These are phyloP conservation scores for Fusarium pseudocircinatum DNA, from an alignment of 2,329 filamentous ascomycete species.

Conservation along the genomic window DNA sequence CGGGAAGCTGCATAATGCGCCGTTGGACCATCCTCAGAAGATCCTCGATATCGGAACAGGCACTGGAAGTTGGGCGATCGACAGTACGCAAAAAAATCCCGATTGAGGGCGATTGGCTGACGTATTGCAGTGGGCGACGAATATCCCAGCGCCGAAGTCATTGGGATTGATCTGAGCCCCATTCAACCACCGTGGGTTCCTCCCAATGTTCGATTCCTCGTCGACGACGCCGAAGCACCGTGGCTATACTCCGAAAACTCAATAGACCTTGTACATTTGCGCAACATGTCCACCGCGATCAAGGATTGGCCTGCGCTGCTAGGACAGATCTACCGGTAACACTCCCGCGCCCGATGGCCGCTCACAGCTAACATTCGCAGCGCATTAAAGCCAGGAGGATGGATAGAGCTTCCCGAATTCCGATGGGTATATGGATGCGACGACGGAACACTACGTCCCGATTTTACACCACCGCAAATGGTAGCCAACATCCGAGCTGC, in stretches of 20 bases:
- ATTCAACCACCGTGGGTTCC: slow-evolving; percentile 54
- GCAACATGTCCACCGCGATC: slow-evolving; percentile 50
- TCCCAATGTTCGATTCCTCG: slow-evolving; percentile 52
- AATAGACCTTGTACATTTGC: slow-evolving; percentile 45
- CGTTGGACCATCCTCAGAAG: slow-evolving; percentile 49
- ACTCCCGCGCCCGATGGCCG: neutral
- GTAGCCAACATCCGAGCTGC: slow-evolving; percentile 44
- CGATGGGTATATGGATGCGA: slow-evolving; percentile 43
- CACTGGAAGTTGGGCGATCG: slow-evolving; percentile 56
- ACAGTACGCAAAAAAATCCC: slow-evolving; percentile 35
- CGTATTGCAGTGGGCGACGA: slow-evolving; percentile 46
- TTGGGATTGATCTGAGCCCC: slow-evolving; percentile 52
- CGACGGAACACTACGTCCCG: slow-evolving; percentile 41
- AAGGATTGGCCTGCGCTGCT: slow-evolving; percentile 37
- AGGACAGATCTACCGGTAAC: slow-evolving; percentile 34
- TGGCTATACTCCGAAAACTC: slow-evolving; percentile 41
- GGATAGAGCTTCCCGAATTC: slow-evolving; percentile 55
- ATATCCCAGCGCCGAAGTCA: slow-evolving; percentile 51
- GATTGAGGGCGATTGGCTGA: neutral
- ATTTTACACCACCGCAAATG: slow-evolving; percentile 43
- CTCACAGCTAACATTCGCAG: slow-evolving; percentile 8
- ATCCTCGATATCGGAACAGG: slow-evolving; percentile 55
- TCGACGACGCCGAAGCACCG: slow-evolving; percentile 48
- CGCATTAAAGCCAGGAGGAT: slow-evolving; percentile 55
- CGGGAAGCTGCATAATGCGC: slow-evolving; percentile 53